Evolutionary conservation across 495 filamentous ascomycete species (phyloP).

Genomic region (Neurospora sp.): DNA sequence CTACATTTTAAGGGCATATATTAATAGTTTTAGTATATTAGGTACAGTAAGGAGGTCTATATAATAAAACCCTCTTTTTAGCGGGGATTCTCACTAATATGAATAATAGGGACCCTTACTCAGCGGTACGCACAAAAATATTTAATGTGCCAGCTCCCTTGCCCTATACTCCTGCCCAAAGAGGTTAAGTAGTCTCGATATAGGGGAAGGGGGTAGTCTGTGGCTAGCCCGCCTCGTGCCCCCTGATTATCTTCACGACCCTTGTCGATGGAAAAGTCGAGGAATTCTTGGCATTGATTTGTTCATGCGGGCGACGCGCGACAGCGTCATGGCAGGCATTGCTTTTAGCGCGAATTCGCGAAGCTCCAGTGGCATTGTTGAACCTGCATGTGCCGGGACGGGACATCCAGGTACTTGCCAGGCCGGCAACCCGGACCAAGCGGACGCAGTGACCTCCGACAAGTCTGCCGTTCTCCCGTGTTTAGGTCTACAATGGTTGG

Average conservation of each 20-base stretch:
- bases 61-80: no score
- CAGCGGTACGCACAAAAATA: no score
- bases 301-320: not conserved
- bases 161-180: no score
- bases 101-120: no score
- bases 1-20: no score
- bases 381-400: not conserved
- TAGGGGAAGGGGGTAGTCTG: no score
- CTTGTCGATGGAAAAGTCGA: not conserved
- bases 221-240: not conserved
- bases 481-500: not conserved
- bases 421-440: not conserved
- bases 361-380: not conserved
- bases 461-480: not conserved
- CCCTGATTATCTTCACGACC: not conserved
- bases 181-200: no score
- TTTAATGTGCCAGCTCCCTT: no score
- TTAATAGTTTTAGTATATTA: no score
- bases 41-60: no score
- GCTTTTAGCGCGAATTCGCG: not conserved
- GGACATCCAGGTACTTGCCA: not conserved
- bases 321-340: not conserved
- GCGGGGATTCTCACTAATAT: no score
- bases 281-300: not conserved
- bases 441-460: not conserved